Conservation (phyloP, 768 basidiomycete species). For the Suillus lakei region DNA sequence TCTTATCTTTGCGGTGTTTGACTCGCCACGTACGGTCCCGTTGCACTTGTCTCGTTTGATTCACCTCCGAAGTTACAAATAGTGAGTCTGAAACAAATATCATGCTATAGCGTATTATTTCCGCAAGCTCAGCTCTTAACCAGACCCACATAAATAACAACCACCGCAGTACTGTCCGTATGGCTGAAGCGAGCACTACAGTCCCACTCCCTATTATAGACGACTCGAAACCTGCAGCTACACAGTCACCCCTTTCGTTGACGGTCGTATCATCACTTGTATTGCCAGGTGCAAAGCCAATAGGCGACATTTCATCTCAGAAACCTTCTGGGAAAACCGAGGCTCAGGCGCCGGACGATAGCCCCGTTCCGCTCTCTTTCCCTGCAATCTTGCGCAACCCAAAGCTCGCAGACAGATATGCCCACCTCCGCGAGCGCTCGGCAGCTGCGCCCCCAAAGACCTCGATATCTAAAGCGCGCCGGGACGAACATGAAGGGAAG, state of each 20-base stretch:
- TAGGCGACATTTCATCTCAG: neutral
- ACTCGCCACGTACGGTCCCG: neutral
- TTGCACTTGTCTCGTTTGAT: neutral
- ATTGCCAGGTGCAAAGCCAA: neutral
- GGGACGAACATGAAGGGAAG: slow-evolving; percentile 75
- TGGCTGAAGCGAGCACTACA: neutral
- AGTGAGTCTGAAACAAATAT: neutral
- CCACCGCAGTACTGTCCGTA: neutral
- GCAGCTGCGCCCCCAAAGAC: slow-evolving; percentile 18
- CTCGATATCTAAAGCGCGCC: slow-evolving; percentile 44
- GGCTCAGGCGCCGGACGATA: slow-evolving; percentile 6
- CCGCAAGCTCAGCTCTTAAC: neutral
- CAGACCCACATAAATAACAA: neutral
- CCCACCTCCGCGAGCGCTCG: slow-evolving; percentile 47
- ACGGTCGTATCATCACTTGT: too few relatives aligned
- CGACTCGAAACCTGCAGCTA: neutral
- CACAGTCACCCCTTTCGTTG: neutral
- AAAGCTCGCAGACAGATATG: slow-evolving; percentile 54
- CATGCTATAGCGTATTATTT: neutral
- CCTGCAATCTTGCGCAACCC: slow-evolving; percentile 70
- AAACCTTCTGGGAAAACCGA: neutral
- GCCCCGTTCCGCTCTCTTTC: slow-evolving; percentile 65
- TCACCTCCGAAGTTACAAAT: neutral
- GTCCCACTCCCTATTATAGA: neutral
- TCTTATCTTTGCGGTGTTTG: neutral